phyloP scores from a whole-genome alignment of 768 basidiomycete genomes.

The Auricularia cornea region DNA sequence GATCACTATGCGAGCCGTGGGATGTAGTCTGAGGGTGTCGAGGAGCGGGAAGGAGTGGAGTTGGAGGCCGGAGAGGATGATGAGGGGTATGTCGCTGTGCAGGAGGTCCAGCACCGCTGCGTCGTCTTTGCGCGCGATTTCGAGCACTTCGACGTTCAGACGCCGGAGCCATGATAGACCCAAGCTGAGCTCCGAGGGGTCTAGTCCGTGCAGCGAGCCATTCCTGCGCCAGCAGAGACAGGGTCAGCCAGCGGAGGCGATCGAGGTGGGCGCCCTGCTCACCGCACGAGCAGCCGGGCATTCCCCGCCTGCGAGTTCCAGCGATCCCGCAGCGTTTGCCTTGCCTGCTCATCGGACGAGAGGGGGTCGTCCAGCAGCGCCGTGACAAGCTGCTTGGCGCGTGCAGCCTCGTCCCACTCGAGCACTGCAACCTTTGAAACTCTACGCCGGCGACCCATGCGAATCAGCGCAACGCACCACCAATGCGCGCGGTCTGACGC shows the following conservation, averaged over 20 bases:
- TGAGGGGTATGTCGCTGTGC: slow-evolving; percentile 10
- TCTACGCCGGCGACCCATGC: neutral
- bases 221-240: neutral
- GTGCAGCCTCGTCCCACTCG: slow-evolving; percentile 46
- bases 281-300: slow-evolving; percentile 3
- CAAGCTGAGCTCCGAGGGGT: neutral
- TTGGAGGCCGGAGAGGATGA: slow-evolving; percentile 9
- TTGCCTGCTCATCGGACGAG: slow-evolving; percentile 36
- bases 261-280: neutral
- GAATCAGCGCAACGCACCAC: slow-evolving; percentile 31
- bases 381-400: slow-evolving; percentile 50
- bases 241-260: neutral
- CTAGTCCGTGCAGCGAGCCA: neutral
- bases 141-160: slow-evolving; percentile 5
- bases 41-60: slow-evolving; percentile 13
- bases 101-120: neutral
- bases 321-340: slow-evolving; percentile 1
- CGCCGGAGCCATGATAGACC: slow-evolving; percentile 1
- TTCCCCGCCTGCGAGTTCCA: slow-evolving; percentile 38
- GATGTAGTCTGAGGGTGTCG: slow-evolving; percentile 19
- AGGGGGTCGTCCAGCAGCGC: slow-evolving; percentile 69
- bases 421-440: slow-evolving; percentile 37
- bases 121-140: slow-evolving; percentile 1
- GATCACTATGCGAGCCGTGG: slow-evolving; percentile 21
- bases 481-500: slow-evolving; percentile 34